These are phyloP conservation scores for Diaporthe vaccinii DNA, from an alignment of 2,329 filamentous ascomycete species.

Conservation along the genomic window DNA sequence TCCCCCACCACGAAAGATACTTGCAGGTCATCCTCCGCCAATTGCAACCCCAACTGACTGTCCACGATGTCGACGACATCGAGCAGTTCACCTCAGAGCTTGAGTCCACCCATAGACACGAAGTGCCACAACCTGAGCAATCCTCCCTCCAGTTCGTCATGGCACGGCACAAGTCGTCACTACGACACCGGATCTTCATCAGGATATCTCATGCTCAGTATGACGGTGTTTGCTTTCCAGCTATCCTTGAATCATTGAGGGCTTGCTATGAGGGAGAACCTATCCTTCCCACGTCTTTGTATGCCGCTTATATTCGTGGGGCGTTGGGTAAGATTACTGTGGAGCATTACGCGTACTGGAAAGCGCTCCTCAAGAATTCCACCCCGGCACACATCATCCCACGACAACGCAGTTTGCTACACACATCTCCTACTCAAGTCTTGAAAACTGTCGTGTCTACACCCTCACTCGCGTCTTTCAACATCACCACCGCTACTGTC, in stretches of 20 bases:
- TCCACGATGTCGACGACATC: conserved; percentile 13
- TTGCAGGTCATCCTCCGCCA: conserved; percentile 8
- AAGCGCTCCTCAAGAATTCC: background rate
- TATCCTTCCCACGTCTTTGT: background rate
- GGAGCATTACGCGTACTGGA: conserved; percentile 16
- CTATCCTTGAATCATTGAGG: conserved; percentile 56
- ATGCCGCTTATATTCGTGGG: background rate
- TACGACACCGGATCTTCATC: conserved; percentile 26
- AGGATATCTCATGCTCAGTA: conserved; percentile 64
- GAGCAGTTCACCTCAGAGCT: conserved; percentile 7
- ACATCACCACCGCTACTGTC: conserved; percentile 56
- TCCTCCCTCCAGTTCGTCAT: background rate
- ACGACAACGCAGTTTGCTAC: background rate
- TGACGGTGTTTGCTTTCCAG: conserved; percentile 61
- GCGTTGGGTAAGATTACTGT: background rate
- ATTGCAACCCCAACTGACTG: background rate
- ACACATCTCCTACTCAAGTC: background rate
- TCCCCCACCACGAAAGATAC: conserved; percentile 1
- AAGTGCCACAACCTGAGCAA: background rate
- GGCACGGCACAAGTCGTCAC: background rate
- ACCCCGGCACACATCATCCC: background rate
- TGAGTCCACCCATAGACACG: background rate
- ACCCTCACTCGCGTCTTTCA: conserved; percentile 31
- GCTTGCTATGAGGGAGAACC: conserved; percentile 50
- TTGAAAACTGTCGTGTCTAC: background rate